Evolutionary conservation across 2,329 filamentous ascomycete genomes (phyloP), one percentile per base, ranked within the genome.

Genomic region (Fusarium redolens): DNA sequence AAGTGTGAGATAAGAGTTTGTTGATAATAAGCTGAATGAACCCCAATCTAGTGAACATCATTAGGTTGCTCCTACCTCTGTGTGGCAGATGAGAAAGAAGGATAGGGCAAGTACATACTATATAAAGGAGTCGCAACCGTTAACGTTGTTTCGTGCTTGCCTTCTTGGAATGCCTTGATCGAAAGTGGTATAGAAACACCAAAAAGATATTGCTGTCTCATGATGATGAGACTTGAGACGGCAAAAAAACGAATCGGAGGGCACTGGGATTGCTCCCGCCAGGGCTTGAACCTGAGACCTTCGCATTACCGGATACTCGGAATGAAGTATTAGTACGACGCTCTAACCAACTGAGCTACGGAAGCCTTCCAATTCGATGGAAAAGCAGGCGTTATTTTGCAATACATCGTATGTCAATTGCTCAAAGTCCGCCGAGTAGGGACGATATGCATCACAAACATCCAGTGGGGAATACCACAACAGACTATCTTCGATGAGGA

Each of bases 281-380:
- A 77, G 76, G 76, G 76, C 76, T 78, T 78, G 76, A 78, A 78
- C 76, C 76, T 76, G 76, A 77, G 76, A 76, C 76, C 76, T 76
- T 78, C 76, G 76, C 76, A 78, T 78, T 31, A 78, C 76, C 59
- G 44, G 55, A 72, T 51, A 71, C 67, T 76, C 60, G 38, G 61
- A 60, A 51, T 57, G 61, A 68, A 78, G 69, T 78, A 78, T 78
- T 77, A 77, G 75, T 77, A 77, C 75, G 74, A 77, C 74, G 75
- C 75, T 77, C 75, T 77, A 77, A 77, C 75, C 75, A 77, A 77
- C 75, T 77, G 75, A 78, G 75, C 75, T 77, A 77, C 74, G 75
- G 75, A 78, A 78, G 76, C 77, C 76, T 25, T 74, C 68, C 63
- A 63, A 72, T 73, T 75, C 56, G 58, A 41, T 77, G 33, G 0